Conservation (phyloP, 371 early-diverging fungal genomes). For the Chytridium lagenaria region DNA sequence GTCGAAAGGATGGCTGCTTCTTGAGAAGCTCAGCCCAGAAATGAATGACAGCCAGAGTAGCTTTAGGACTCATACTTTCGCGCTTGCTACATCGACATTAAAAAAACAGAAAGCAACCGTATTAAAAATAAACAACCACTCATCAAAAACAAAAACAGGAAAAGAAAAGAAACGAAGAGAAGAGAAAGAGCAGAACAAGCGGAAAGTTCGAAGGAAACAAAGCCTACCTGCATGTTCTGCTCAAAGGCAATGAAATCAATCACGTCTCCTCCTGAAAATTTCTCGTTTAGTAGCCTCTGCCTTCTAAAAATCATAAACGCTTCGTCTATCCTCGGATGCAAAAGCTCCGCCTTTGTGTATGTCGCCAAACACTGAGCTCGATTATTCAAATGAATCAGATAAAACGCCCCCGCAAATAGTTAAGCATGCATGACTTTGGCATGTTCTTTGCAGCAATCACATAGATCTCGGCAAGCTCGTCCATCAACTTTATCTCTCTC, state of each 20-base stretch:
- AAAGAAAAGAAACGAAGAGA: neutral
- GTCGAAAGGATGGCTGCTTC: constrained; percentile 34
- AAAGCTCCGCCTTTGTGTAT: constrained; percentile 34
- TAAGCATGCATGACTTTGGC: constrained; percentile 41
- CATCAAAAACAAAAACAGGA: neutral
- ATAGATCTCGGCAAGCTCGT: constrained; percentile 35
- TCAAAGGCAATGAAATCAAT: constrained; percentile 51
- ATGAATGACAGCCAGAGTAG: constrained; percentile 39
- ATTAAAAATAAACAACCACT: neutral
- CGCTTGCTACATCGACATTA: neutral
- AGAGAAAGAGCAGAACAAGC: neutral
- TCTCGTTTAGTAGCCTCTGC: constrained; percentile 44
- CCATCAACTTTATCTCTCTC: constrained; percentile 19
- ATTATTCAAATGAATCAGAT: constrained; percentile 43
- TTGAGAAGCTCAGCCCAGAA: constrained; percentile 53
- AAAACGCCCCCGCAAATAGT: constrained; percentile 44
- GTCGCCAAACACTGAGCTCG: constrained; percentile 45
- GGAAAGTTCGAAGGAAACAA: neutral
- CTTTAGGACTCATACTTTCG: constrained; percentile 37
- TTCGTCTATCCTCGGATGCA: constrained; percentile 43
- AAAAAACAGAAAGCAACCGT: neutral
- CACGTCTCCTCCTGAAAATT: constrained; percentile 48
- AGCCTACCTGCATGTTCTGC: constrained; percentile 36
- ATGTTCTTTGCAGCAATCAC: constrained; percentile 18
- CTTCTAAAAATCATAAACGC: constrained; percentile 51